Conservation (phyloP, 2,329 filamentous ascomycete genomes). For the Hymenoscyphus linearis region DNA sequence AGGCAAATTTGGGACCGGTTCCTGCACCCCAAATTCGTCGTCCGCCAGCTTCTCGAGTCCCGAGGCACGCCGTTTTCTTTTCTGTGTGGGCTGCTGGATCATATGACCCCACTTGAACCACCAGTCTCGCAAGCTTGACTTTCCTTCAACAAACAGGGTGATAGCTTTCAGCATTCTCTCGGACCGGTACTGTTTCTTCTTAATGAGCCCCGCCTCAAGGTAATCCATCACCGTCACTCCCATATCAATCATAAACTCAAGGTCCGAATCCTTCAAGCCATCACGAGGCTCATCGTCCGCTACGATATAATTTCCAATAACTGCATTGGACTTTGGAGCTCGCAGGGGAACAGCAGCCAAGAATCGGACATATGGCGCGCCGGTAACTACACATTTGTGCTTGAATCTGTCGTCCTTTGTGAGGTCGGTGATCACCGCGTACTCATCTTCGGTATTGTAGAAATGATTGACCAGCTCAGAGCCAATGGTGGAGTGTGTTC, state of each 20-base stretch:
- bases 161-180: slow-evolving; percentile 51
- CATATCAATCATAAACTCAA: slow-evolving; percentile 52
- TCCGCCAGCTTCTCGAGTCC: slow-evolving; percentile 23
- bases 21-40: slow-evolving; percentile 29
- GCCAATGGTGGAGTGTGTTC: slow-evolving; percentile 13
- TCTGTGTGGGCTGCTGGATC: slow-evolving; percentile 17
- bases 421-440: slow-evolving; percentile 36
- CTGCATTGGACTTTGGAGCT: slow-evolving; percentile 46
- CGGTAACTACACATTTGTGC: slow-evolving; percentile 33
- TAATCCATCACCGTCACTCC: slow-evolving; percentile 54
- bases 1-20: slow-evolving; percentile 21
- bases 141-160: slow-evolving; percentile 49
- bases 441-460: slow-evolving; percentile 12
- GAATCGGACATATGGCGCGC: slow-evolving; percentile 38
- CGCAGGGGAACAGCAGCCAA: slow-evolving; percentile 58
- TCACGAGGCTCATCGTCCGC: slow-evolving; percentile 51
- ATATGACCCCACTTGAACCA: slow-evolving; percentile 26
- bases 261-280: slow-evolving; percentile 42
- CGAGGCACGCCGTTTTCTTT: slow-evolving; percentile 10
- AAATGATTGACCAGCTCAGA: slow-evolving; percentile 19
- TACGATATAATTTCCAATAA: slow-evolving; percentile 56
- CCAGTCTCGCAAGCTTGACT: slow-evolving; percentile 34
- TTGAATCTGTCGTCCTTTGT: slow-evolving; percentile 35
- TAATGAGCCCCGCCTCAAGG: slow-evolving; percentile 50
- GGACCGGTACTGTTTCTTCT: slow-evolving; percentile 46